phyloP scores from a whole-genome alignment of 176 grass and related monocot species.

The Dactylis glomerata region DNA sequence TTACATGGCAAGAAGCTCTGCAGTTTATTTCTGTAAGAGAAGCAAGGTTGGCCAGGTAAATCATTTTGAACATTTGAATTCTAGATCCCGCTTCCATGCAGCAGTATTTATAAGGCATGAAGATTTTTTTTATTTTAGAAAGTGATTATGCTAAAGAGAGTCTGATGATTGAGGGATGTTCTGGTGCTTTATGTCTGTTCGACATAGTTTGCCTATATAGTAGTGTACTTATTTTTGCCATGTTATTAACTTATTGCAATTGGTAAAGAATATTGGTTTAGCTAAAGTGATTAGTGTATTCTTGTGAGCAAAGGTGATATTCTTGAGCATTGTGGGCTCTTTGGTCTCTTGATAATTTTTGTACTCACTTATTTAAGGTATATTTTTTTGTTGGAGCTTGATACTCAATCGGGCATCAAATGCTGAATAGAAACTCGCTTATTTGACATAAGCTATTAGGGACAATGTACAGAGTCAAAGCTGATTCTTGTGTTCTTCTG shows the following conservation, averaged over 20 bases:
- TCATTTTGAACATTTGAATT: background rate
- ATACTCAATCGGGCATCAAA: background rate
- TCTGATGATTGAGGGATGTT: background rate
- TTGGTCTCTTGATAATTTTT: background rate
- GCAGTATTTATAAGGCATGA: background rate
- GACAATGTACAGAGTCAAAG: background rate
- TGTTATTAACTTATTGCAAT: background rate
- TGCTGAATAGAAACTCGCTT: background rate
- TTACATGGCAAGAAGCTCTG: conserved; percentile 85
- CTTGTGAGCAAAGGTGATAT: background rate
- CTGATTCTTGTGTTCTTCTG: conserved; percentile 10
- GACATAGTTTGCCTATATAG: background rate
- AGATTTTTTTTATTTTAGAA: background rate
- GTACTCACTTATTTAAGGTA: background rate
- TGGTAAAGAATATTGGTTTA: background rate
- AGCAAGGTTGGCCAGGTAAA: conserved; percentile 68
- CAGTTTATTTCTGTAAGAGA: conserved; percentile 88
- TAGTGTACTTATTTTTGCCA: background rate
- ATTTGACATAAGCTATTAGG: background rate
- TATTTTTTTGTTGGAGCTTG: background rate
- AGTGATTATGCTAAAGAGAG: background rate
- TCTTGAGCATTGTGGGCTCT: background rate
- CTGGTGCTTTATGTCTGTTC: background rate
- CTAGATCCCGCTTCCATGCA: background rate
- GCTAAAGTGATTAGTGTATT: background rate